Base-by-base conservation (phyloP, 2,329 filamentous ascomycete species). In the Aspergillus terreus region DNA sequence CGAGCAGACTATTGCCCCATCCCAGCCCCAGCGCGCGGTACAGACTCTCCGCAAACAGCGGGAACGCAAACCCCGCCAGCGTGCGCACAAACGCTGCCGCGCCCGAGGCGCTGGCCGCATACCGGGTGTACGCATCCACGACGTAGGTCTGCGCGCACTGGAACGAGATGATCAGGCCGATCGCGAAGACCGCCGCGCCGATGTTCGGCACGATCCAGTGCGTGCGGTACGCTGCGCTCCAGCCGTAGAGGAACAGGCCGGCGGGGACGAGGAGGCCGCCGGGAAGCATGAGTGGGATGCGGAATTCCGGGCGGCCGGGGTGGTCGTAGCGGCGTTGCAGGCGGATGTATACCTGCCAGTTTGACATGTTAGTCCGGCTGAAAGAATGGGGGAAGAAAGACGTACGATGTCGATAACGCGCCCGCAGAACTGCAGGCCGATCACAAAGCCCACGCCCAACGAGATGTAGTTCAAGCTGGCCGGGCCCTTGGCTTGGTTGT, bases 391-490 rank as follows among this genome's bases (percentile, higher is more conserved):
- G 23, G 30, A 32, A 11, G 47, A 15, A 3, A 19, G 19, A 19
- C 44, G 44, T 43, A 57, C 48, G 4, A 35, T 27, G 23, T 57
- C 55, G 9, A 53, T 51, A 4, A 57, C 42, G 6, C 33, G 21
- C 1, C 45, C 50, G 44, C 52, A 55, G 51, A 80, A 57, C 50
- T 82, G 77, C 0, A 76, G 71, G 3, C 78, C 82, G 0, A 79
- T 63, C 43, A 84, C 74, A 65, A 86, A 85, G 1, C 86, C 86
- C 0, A 85, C 41, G 0, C 80, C 82, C 23, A 82, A 76, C 9
- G 83, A 79, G 33, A 86, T 75, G 65, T 85, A 87, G 63, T 86
- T 83, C 1, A 87, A 64, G 0, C 81, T 81, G 10, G 78, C 82
- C 12, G 81, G 80, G 43, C 80, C 78, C 5, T 78, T 71, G 0